Conservation (phyloP, 768 basidiomycete genomes). For the Tubosaeta sp. region DNA sequence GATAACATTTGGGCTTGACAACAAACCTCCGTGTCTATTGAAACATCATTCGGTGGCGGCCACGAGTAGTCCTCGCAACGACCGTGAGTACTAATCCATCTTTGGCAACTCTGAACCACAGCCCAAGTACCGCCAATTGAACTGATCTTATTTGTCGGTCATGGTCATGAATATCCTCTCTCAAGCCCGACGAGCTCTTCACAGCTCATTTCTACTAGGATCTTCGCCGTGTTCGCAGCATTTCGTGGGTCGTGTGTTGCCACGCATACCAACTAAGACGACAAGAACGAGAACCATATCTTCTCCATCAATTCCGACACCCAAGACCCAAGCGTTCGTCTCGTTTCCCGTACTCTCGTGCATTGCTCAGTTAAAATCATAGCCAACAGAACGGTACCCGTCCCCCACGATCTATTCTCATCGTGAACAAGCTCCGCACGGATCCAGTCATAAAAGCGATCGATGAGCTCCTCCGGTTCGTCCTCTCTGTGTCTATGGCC, state of each 20-base stretch:
- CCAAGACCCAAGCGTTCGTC: constrained; percentile 19
- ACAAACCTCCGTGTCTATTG: not conserved
- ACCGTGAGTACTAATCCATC: constrained; percentile 2
- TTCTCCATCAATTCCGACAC: constrained; percentile 6
- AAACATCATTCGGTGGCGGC: not conserved
- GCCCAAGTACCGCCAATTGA: not conserved
- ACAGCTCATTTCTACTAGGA: constrained; percentile 17
- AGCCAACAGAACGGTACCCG: constrained; percentile 22
- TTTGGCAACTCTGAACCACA: constrained; percentile 12
- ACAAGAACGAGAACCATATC: constrained; percentile 13
- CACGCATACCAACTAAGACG: not conserved
- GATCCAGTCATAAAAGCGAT: constrained; percentile 74
- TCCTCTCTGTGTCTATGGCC: not conserved
- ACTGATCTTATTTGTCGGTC: not conserved
- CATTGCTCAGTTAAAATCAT: constrained; percentile 24
- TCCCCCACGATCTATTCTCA: constrained; percentile 60
- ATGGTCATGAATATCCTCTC: constrained; percentile 22
- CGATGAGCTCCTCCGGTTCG: constrained; percentile 66
- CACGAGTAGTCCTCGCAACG: not conserved
- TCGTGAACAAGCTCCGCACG: constrained; percentile 80
- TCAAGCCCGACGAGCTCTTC: constrained; percentile 19
- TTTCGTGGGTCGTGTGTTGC: not conserved
- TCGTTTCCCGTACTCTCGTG: constrained; percentile 3
- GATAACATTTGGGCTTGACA: not conserved
- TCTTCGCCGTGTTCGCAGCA: constrained; percentile 6